Percentiles rank a stretch among this genome's conserved stretches.
These are phyloP conservation scores for Lentinula boryana DNA, from an alignment of 768 basidiomycete species.

Conservation along the genomic window DNA sequence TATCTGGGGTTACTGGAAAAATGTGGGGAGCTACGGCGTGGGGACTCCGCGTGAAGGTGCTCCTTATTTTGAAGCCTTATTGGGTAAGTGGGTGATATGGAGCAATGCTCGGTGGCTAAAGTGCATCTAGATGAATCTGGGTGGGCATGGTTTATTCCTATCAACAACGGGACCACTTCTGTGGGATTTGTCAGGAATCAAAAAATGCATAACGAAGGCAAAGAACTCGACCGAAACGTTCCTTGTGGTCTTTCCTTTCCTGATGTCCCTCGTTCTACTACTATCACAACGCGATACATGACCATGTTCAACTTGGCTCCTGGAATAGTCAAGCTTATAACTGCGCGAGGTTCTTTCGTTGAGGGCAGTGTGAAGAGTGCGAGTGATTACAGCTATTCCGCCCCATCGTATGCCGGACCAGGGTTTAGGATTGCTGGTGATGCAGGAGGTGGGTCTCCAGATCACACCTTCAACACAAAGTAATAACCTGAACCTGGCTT, in stretches of 20 bases:
- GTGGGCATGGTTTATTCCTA: conserved; percentile 69
- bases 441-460: conserved; percentile 44
- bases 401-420: conserved; percentile 46
- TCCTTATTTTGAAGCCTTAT: conserved; percentile 68
- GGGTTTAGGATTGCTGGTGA: conserved; percentile 61
- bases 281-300: conserved; percentile 18
- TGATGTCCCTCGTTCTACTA: conserved; percentile 15
- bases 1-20: conserved; percentile 73
- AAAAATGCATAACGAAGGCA: conserved; percentile 34
- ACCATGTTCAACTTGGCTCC: conserved; percentile 20
- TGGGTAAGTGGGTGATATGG: conserved; percentile 31
- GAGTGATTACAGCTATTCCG: conserved; percentile 62
- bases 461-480: background rate
- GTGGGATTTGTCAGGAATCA: conserved; percentile 60
- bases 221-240: conserved; percentile 4
- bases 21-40: conserved; percentile 43
- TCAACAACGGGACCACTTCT: conserved; percentile 58
- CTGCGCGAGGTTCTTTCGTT: conserved; percentile 24
- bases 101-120: background rate
- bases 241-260: conserved; percentile 19
- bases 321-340: conserved; percentile 13
- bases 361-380: conserved; percentile 45
- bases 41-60: conserved; percentile 49
- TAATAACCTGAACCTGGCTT: background rate
- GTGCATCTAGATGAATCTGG: conserved; percentile 51